These are phyloP conservation scores for Kwoniella botswanensis DNA, from an alignment of 768 basidiomycete species.

Conservation along the genomic window DNA sequence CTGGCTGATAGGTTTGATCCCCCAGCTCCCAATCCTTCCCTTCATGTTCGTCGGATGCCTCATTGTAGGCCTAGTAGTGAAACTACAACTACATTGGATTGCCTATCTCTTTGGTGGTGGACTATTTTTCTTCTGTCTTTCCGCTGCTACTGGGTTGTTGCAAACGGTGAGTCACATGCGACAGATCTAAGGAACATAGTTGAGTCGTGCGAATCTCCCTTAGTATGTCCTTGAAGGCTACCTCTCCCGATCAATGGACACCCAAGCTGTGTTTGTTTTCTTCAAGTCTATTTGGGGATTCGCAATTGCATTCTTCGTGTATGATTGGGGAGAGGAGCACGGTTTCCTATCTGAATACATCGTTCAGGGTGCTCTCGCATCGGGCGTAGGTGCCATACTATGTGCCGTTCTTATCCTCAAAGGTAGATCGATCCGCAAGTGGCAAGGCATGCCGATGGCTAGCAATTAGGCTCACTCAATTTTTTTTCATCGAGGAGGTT, in stretches of 20 bases:
- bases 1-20: neutral
- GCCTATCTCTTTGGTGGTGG: slow-evolving; percentile 39
- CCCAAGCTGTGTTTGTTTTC: slow-evolving; percentile 42
- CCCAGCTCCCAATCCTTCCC: slow-evolving; percentile 37
- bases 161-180: slow-evolving; percentile 23
- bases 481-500: too few species aligned
- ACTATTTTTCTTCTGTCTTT: slow-evolving; percentile 39
- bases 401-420: slow-evolving; percentile 29
- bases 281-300: slow-evolving; percentile 50
- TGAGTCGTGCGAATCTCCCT: neutral
- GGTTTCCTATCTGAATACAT: slow-evolving; percentile 28
- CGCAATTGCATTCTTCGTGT: slow-evolving; percentile 30
- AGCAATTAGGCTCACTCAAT: neutral
- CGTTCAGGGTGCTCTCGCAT: slow-evolving; percentile 34
- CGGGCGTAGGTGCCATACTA: slow-evolving; percentile 30
- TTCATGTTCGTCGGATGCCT: slow-evolving; percentile 42
- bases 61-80: slow-evolving; percentile 34
- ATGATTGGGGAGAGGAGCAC: slow-evolving; percentile 26
- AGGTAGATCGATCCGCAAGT: slow-evolving; percentile 31
- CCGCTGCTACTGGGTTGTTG: slow-evolving; percentile 38
- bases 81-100: slow-evolving; percentile 36
- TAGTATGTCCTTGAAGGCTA: slow-evolving; percentile 45
- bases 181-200: neutral
- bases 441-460: slow-evolving; percentile 40
- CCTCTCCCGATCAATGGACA: slow-evolving; percentile 37